Evolutionary conservation across 2,329 filamentous ascomycete species (phyloP), one percentile per base, ranked within the genome.

Genomic region (Verticillium albo-atrum): DNA sequence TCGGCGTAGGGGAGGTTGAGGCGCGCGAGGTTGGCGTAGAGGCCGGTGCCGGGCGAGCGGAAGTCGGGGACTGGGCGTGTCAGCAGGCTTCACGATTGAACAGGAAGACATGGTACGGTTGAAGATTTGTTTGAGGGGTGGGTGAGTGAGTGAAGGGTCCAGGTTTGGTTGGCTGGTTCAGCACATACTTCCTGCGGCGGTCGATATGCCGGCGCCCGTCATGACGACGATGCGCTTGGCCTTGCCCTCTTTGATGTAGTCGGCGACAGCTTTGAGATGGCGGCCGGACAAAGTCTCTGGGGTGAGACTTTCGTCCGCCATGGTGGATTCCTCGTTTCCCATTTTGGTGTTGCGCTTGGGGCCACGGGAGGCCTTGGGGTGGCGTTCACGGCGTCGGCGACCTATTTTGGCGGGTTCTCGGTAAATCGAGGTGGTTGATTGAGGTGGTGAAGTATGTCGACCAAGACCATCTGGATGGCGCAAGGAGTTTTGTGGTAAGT

Each of bases 11-110:
- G 93, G 0, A 99, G 83, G 61, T 96, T 87, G 32, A 98, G 83
- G 57, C 90, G 85, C 25, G 90, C 89, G 20, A 99, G 87, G 70
- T 98, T 98, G 68, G 91, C 89, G 74, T 99, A 99, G 12, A 99
- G 84, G 3, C 95, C 95, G 0, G 94, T 98, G 60, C 92, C 89
- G 63, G 94, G 93, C 2, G 92, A 96, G 64, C 95, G 85, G 73
- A 98, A 99, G 75, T 99, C 95, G 63, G 95, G 95, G 63, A 99
- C 94, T 75, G 79, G 76, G 2, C 76, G 77, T n/a, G 51, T 68
- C 57, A 68, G 65, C 35, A 1, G 23, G 14, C n/a, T 34, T 35
- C 5, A 6, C n/a, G n/a, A n/a, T n/a, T n/a, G n/a, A n/a, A n/a
- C n/a, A n/a, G n/a, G n/a, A n/a, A n/a, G n/a, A n/a, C n/a, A n/a